phyloP scores from a whole-genome alignment of 2,329 filamentous ascomycete genomes.

The Pestalotiopsis sp. region DNA sequence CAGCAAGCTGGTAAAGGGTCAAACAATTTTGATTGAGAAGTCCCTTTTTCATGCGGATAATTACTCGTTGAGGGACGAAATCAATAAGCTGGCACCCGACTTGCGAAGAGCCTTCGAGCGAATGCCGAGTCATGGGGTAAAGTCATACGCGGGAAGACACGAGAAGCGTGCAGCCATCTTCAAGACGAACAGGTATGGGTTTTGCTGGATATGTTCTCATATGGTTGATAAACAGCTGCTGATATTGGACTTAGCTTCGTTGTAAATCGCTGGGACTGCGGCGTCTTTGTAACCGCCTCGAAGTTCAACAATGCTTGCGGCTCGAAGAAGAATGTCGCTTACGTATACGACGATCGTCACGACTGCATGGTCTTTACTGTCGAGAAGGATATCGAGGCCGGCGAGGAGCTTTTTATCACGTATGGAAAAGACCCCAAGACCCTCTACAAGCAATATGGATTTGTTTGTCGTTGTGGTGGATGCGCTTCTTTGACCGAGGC shows the following conservation, averaged over 20 bases:
- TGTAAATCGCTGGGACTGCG: slow-evolving; percentile 16
- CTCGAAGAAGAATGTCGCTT: slow-evolving; percentile 42
- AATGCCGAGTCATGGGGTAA: slow-evolving; percentile 36
- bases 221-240: not conserved
- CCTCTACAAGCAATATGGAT: slow-evolving; percentile 49
- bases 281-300: slow-evolving; percentile 51
- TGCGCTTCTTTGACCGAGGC: slow-evolving; percentile 32
- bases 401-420: slow-evolving; percentile 51
- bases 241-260: not conserved
- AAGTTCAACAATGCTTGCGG: slow-evolving; percentile 61
- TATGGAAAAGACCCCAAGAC: slow-evolving; percentile 39
- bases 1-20: slow-evolving; percentile 34
- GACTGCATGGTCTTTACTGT: slow-evolving; percentile 43
- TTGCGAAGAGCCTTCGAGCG: slow-evolving; percentile 34
- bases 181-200: slow-evolving; percentile 44
- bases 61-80: slow-evolving; percentile 32
- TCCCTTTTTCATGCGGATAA: slow-evolving; percentile 38
- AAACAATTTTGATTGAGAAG: slow-evolving; percentile 44
- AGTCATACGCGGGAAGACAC: slow-evolving; percentile 19
- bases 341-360: slow-evolving; percentile 35
- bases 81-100: slow-evolving; percentile 32
- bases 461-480: slow-evolving; percentile 50
- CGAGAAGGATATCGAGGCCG: slow-evolving; percentile 35
- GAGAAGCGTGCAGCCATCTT: slow-evolving; percentile 38
- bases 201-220: not conserved